phyloP scores from a whole-genome alignment of 2,329 filamentous ascomycete species.

The Alternaria solani region DNA sequence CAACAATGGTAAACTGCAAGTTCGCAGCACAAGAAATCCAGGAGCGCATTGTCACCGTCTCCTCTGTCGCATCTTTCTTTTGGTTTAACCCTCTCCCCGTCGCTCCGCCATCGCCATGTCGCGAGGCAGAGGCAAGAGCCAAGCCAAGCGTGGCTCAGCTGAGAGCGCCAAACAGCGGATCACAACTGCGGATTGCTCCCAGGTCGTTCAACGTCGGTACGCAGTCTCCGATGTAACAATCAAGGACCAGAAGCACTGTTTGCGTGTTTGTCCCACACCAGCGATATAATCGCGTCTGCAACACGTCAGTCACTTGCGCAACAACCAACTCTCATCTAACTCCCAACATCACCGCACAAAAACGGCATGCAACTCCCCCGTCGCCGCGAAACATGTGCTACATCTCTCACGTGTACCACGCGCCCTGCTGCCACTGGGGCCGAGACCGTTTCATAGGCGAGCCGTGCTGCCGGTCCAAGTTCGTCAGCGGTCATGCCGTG shows the following conservation, averaged over 20 bases:
- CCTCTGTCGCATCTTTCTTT: too few relatives aligned
- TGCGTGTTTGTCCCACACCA: conserved; percentile 6
- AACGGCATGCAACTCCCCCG: background rate
- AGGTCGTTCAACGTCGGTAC: background rate
- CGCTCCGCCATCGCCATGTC: conserved; percentile 23
- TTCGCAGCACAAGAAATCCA: too few relatives aligned
- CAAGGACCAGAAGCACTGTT: background rate
- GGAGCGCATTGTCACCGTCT: too few relatives aligned
- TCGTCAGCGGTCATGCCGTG: conserved; percentile 26
- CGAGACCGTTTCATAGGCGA: conserved; percentile 35
- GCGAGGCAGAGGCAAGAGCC: conserved; percentile 35
- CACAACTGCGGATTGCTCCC: background rate
- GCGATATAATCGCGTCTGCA: background rate
- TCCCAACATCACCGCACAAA: background rate
- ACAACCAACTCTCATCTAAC: background rate
- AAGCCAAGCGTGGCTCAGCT: conserved; percentile 30
- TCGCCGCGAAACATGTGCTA: conserved; percentile 39
- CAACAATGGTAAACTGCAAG: background rate
- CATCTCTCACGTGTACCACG: conserved; percentile 43
- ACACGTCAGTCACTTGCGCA: conserved; percentile 3
- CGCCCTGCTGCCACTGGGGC: conserved; percentile 43
- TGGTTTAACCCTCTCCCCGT: too few relatives aligned
- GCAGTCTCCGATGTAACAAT: background rate
- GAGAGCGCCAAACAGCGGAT: conserved; percentile 20
- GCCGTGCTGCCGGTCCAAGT: conserved; percentile 41